phyloP scores from a whole-genome alignment of 306 rosid genomes.

The Acacia confusa region DNA sequence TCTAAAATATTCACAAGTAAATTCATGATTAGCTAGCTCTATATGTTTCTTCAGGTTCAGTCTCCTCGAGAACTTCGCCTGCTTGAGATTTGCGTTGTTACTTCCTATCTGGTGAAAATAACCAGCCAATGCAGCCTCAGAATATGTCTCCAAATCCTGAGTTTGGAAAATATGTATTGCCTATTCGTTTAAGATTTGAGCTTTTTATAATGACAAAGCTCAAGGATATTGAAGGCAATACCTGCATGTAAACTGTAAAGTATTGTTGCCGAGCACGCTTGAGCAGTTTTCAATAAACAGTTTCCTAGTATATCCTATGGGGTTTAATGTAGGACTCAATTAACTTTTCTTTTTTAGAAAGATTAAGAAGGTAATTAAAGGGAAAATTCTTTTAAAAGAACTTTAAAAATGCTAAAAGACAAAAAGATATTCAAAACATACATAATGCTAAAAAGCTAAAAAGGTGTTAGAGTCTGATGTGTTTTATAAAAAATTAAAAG shows the following conservation, averaged over 20 bases:
- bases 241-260: not conserved
- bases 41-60: not conserved
- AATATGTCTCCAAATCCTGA: not conserved
- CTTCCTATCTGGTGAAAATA: not conserved
- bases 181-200: not conserved
- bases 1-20: not conserved
- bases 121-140: not conserved
- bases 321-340: too few species aligned
- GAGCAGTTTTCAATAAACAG: too few species aligned
- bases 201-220: not conserved
- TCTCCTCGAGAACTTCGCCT: not conserved
- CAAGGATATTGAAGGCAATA: not conserved
- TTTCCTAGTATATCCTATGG: too few species aligned
- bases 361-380: too few species aligned
- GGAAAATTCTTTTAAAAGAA: too few species aligned
- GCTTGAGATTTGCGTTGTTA: not conserved
- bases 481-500: too few species aligned
- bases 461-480: too few species aligned
- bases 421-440: too few species aligned
- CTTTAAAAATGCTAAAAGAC: too few species aligned
- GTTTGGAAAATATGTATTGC: not conserved
- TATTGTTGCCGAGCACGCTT: not conserved
- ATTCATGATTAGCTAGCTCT: not conserved
- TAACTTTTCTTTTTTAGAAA: too few species aligned
- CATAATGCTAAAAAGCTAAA: too few species aligned